These are phyloP conservation scores for Metschnikowia continentalis DNA, from an alignment of 805 yeast species.

Conservation along the genomic window DNA sequence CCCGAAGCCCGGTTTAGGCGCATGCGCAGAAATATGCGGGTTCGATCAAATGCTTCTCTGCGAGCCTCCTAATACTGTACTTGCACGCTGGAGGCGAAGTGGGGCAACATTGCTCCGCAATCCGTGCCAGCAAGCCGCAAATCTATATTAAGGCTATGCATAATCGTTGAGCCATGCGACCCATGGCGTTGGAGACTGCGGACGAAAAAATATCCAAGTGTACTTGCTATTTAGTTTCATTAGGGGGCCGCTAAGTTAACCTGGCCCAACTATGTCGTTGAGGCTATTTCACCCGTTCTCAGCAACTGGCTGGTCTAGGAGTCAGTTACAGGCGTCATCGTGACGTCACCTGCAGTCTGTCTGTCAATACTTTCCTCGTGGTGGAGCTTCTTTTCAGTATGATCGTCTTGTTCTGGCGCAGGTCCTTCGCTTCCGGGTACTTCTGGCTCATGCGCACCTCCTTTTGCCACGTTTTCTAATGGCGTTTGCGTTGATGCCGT, in stretches of 20 bases:
- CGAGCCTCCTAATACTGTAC: background rate
- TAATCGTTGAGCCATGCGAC: background rate
- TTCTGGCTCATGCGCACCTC: background rate
- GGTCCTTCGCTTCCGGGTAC: background rate
- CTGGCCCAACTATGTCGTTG: background rate
- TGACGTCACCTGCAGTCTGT: conserved; percentile 1
- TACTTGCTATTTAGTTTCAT: background rate
- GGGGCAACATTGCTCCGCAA: background rate
- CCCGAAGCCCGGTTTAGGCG: background rate
- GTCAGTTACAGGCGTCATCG: background rate
- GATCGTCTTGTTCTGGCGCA: conserved; percentile 4
- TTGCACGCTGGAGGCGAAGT: background rate
- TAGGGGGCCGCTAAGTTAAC: background rate
- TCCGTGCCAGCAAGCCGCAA: background rate
- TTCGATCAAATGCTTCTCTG: conserved; percentile 1
- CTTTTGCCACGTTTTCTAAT: conserved; percentile 5
- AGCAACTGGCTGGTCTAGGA: background rate
- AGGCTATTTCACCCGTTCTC: background rate
- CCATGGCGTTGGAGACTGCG: too few species aligned
- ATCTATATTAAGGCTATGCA: background rate
- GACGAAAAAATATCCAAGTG: background rate
- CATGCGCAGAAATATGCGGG: conserved; percentile 2
- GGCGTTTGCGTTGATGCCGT: conserved; percentile 7
- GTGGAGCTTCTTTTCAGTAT: conserved; percentile 1
- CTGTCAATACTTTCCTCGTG: background rate